These are phyloP conservation scores for Phoenix roebelenii DNA, from an alignment of 176 grass and related monocot genomes.

Conservation along the genomic window DNA sequence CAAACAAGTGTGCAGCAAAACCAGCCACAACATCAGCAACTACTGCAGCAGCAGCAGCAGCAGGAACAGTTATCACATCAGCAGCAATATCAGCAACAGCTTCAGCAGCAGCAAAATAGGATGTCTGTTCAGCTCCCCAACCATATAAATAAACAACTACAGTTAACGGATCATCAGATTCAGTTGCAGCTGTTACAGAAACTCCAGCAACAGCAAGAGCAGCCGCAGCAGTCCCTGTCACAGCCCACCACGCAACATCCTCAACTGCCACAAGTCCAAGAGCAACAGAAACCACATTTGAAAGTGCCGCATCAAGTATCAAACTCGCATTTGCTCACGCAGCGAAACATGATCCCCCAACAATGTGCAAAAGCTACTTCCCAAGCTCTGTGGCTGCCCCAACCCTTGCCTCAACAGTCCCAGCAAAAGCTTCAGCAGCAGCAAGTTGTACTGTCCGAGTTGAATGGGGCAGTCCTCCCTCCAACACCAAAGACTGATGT, in stretches of 20 bases:
- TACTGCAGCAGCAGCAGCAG: conserved; percentile 26
- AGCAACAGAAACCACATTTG: conserved; percentile 51
- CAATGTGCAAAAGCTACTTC: conserved; percentile 29
- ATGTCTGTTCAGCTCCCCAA: neutral
- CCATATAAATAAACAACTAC: conserved; percentile 20
- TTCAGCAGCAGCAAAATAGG: neutral
- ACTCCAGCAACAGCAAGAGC: conserved; percentile 7
- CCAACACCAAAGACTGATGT: conserved; percentile 28
- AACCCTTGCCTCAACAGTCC: conserved; percentile 19
- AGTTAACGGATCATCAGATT: conserved; percentile 49
- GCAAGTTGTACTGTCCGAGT: conserved; percentile 29
- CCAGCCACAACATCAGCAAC: conserved; percentile 34
- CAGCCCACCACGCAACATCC: neutral
- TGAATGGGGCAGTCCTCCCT: conserved; percentile 13
- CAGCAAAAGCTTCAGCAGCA: conserved; percentile 38
- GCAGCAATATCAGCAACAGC: conserved; percentile 30
- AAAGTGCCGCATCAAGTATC: conserved; percentile 47
- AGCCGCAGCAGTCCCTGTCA: conserved; percentile 27
- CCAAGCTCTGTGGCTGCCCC: conserved; percentile 21
- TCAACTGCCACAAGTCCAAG: conserved; percentile 19
- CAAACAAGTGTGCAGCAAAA: conserved; percentile 40
- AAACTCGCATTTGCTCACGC: conserved; percentile 27
- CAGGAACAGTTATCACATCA: conserved; percentile 12
- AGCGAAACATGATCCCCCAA: conserved; percentile 4
- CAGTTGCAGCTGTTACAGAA: conserved; percentile 48